Base-by-base conservation (phyloP, 2,329 filamentous ascomycete genomes). In the Sclerotiophoma versabilis region DNA sequence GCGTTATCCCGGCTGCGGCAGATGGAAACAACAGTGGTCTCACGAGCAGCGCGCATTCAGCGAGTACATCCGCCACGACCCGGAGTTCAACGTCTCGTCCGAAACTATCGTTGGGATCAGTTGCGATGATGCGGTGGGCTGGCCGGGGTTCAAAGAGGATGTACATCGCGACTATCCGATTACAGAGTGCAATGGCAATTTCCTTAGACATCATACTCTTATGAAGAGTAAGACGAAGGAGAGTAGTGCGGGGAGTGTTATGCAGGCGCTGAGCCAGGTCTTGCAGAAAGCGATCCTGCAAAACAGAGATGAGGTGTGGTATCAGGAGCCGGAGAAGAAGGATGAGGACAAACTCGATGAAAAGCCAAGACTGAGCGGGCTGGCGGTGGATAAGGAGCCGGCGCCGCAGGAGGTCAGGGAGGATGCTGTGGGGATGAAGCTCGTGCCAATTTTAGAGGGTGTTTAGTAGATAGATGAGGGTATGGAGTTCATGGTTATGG, bases 81-180 rank as follows among this genome's bases (percentile, higher is more conserved):
- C 68, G 22, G 64, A 65, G 44, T 63, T 61, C n/a, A 49, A 61
- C 45, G 45, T 41, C 9, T 42, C 38, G 15, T 33, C 58, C 49
- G 20, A 70, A 38, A 66, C 64, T 5, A 64, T 71, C 25, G 63
- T 70, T n/a, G 54, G 23, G 10, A 68, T 75, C 22, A 60, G 63
- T 6, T 76, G 74, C 57, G 65, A 73, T 43, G 72, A 75, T 29
- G 72, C 70, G 14, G 68, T 73, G 34, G 71, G 71, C 20, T 74
- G 59, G 44, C 71, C 71, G 1, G 65, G 65, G 30, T 66, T 68
- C 50, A 57, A 58, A 14, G 30, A 58, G 3, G 59, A 59, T 26
- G 33, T 41, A 20, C 26, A 57, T 15, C 26, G 19, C 8, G 42
- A 43, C 17, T 61, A 53, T 45, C 44, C 62, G 7, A 57, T 59